phyloP scores from a whole-genome alignment of 768 basidiomycete species.

The Tephrocybe rancida region DNA sequence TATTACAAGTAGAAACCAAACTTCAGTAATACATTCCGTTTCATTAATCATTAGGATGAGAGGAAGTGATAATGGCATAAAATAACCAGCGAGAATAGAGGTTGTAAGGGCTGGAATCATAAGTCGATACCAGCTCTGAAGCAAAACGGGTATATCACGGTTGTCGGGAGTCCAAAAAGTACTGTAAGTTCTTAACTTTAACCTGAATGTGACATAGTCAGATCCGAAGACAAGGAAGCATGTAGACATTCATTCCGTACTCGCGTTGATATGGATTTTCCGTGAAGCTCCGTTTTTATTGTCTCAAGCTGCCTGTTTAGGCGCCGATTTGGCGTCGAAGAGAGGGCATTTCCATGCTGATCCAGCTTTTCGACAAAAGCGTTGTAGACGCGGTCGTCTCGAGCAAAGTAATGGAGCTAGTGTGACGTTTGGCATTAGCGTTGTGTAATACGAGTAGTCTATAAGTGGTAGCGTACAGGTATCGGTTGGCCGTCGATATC shows the following conservation, averaged over 20 bases:
- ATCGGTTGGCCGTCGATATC: slow-evolving; percentile 62
- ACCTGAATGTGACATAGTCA: no score
- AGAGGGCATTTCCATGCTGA: slow-evolving; percentile 31
- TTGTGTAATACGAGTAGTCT: neutral
- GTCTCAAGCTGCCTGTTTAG: slow-evolving; percentile 5
- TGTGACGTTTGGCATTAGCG: neutral
- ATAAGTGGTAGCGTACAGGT: slow-evolving; percentile 53
- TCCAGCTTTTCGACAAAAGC: slow-evolving; percentile 59
- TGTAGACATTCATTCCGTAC: neutral
- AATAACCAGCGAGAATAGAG: no score
- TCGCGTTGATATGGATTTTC: slow-evolving; percentile 2
- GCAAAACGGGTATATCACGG: no score
- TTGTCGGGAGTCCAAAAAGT: no score
- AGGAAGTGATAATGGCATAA: no score
- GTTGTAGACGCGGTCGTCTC: slow-evolving; percentile 85
- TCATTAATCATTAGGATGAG: no score
- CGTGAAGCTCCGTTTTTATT: slow-evolving; percentile 6
- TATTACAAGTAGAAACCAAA: no score
- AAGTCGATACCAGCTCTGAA: no score
- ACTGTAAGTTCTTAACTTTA: no score
- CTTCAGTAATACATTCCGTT: no score
- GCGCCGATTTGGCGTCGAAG: neutral
- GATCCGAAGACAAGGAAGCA: neutral
- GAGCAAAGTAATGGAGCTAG: slow-evolving; percentile 87
- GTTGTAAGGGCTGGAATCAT: no score